Evolutionary conservation across 371 early-diverging fungal genomes (phyloP).

Genomic region (Nematocida ironsii): DNA sequence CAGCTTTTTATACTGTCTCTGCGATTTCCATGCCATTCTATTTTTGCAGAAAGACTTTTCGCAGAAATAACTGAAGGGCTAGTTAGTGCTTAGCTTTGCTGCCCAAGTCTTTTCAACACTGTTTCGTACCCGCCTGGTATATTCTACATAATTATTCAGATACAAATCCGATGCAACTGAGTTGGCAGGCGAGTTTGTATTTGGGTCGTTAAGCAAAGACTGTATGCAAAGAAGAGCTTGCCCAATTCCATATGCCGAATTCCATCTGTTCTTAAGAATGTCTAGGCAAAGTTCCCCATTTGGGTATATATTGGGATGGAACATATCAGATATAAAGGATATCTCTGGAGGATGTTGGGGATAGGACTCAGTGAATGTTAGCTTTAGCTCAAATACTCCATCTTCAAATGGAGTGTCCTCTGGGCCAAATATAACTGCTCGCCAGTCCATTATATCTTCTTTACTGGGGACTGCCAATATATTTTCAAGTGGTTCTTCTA

Average conservation of each 20-base stretch:
- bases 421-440: constrained; percentile 95
- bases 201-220: constrained; percentile 92
- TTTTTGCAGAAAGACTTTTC: constrained; percentile 3
- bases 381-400: constrained; percentile 90
- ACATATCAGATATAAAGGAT: constrained; percentile 90
- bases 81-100: background rate
- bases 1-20: background rate
- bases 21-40: constrained; percentile 10
- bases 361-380: constrained; percentile 92
- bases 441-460: constrained; percentile 75
- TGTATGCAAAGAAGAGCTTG: constrained; percentile 91
- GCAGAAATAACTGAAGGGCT: background rate
- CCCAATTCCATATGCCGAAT: constrained; percentile 80
- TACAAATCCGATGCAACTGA: constrained; percentile 91
- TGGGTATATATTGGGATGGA: constrained; percentile 97
- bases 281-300: constrained; percentile 96
- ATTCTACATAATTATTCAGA: constrained; percentile 83
- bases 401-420: constrained; percentile 95
- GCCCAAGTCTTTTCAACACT: constrained; percentile 85
- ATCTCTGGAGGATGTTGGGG: constrained; percentile 96
- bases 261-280: constrained; percentile 96
- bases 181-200: constrained; percentile 93
- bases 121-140: constrained; percentile 83
- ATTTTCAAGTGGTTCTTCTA: constrained; percentile 77
- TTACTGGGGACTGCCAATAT: constrained; percentile 66